These are phyloP conservation scores for Nakazawaea sp. DNA, from an alignment of 805 yeast species.

Conservation along the genomic window DNA sequence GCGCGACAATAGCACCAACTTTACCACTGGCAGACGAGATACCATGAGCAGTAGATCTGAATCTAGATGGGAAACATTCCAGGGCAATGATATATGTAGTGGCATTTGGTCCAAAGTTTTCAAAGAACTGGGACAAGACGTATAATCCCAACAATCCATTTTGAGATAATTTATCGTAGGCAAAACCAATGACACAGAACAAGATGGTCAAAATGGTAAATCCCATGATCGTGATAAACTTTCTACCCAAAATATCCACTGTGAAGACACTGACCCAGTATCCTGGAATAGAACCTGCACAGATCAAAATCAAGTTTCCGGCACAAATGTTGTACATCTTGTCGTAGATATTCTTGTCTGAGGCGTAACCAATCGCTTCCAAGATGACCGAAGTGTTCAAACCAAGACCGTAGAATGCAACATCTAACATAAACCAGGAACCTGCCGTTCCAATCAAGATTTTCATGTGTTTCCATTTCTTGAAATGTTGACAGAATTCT, in stretches of 20 bases:
- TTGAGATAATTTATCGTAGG: constrained; percentile 41
- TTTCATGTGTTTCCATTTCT: constrained; percentile 73
- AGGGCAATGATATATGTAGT: constrained; percentile 61
- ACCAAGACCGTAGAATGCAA: constrained; percentile 75
- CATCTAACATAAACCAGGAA: constrained; percentile 76
- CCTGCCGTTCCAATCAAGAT: constrained; percentile 73
- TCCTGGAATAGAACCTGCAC: constrained; percentile 60
- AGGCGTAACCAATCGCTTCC: constrained; percentile 70
- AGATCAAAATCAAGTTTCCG: constrained; percentile 48
- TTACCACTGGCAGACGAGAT: constrained; percentile 60
- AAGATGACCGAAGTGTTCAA: constrained; percentile 67
- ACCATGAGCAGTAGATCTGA: constrained; percentile 65
- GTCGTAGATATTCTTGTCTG: constrained; percentile 35
- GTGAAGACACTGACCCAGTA: constrained; percentile 53
- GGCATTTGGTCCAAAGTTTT: constrained; percentile 61
- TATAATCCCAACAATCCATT: constrained; percentile 47
- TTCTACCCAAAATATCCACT: constrained; percentile 52
- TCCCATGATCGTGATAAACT: constrained; percentile 48
- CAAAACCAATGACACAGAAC: constrained; percentile 54
- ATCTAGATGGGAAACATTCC: constrained; percentile 58
- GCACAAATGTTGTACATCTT: constrained; percentile 37
- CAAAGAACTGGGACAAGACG: constrained; percentile 56
- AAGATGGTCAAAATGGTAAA: constrained; percentile 48
- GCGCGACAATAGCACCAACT: constrained; percentile 60
- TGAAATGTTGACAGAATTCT: constrained; percentile 61